Evolutionary conservation across 2,329 filamentous ascomycete genomes (phyloP), one percentile per base, ranked within the genome.

Genomic region (Xylaria sp.): DNA sequence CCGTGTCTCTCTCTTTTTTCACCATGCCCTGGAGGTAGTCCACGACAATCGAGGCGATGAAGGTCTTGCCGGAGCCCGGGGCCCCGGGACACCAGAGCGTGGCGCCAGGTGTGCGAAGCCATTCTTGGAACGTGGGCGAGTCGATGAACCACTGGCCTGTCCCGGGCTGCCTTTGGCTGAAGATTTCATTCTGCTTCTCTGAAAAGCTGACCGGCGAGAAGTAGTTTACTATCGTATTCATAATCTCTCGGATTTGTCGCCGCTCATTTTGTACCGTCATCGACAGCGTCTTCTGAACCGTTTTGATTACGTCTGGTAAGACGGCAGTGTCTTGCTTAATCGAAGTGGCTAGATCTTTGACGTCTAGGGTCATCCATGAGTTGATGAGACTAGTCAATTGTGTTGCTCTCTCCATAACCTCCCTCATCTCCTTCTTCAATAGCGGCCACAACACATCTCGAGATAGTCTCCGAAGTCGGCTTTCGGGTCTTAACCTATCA

Each of bases 11-110:
- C 50, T 61, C 64, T 14, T 39, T 36, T 30, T 65, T 53, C 34
- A 65, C 55, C 14, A 59, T 12, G 2, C 21, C 39, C n/a, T 65
- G 48, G 21, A 65, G 57, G n/a, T 61, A 50, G 42, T 65, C 50
- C 5, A 65, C 56, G 36, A 47, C 48, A 61, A 61, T 61, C 24
- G 63, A 55, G 9, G 63, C 56, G 32, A 64, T 64, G 24, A 64
- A 58, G 2, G 56, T 65, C 51, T 65, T 65, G 30, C 56, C 63
- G 14, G 63, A 56, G 17, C 63, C 63, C 3, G 63, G 63, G n/a
- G 56, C 56, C 1, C 63, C 56, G 3, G 50, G 63, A 50, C 63
- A 65, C 56, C 56, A 65, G 34, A 65, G 63, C 27, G 63, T 65
- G 32, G 56, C 56, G 30, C 56, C 63, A 2, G 56, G 50, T 14